Evolutionary conservation across 2,329 filamentous ascomycete genomes (phyloP).

Genomic region (Botrytis squamosa): DNA sequence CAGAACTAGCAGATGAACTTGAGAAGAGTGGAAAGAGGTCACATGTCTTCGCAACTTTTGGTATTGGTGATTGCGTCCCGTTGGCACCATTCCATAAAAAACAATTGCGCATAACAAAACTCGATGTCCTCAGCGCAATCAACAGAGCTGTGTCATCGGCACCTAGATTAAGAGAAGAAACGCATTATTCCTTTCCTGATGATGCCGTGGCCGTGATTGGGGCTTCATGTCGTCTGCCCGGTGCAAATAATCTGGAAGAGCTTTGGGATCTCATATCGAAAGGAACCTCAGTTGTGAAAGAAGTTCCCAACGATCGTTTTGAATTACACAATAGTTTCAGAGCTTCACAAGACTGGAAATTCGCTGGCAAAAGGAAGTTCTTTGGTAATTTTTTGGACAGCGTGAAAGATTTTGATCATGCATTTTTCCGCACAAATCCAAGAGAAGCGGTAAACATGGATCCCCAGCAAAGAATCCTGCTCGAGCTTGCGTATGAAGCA

Average conservation of each 20-base stretch:
- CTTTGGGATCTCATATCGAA: constrained; percentile 75
- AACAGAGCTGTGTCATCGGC: neutral
- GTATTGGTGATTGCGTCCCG: constrained; percentile 9
- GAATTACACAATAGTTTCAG: constrained; percentile 20
- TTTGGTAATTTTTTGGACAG: constrained; percentile 24
- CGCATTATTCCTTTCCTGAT: constrained; percentile 1
- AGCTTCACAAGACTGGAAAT: constrained; percentile 18
- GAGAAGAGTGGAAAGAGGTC: neutral
- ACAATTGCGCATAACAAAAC: neutral
- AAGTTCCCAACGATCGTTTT: constrained; percentile 27
- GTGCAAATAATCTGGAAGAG: constrained; percentile 53
- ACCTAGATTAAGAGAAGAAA: neutral
- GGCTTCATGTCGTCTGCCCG: constrained; percentile 52
- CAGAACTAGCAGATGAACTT: constrained; percentile 17
- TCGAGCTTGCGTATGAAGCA: constrained; percentile 22
- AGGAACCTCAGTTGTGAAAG: constrained; percentile 45
- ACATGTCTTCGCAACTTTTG: constrained; percentile 7
- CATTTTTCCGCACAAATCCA: constrained; percentile 23
- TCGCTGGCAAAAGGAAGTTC: neutral
- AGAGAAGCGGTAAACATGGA: constrained; percentile 28
- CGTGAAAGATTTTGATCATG: constrained; percentile 23
- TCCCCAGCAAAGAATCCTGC: neutral
- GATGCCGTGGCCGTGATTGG: constrained; percentile 50
- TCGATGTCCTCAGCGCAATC: neutral
- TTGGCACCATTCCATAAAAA: constrained; percentile 1